These are phyloP conservation scores for Hansfordia pulvinata DNA, from an alignment of 2,329 filamentous ascomycete species.

Conservation along the genomic window DNA sequence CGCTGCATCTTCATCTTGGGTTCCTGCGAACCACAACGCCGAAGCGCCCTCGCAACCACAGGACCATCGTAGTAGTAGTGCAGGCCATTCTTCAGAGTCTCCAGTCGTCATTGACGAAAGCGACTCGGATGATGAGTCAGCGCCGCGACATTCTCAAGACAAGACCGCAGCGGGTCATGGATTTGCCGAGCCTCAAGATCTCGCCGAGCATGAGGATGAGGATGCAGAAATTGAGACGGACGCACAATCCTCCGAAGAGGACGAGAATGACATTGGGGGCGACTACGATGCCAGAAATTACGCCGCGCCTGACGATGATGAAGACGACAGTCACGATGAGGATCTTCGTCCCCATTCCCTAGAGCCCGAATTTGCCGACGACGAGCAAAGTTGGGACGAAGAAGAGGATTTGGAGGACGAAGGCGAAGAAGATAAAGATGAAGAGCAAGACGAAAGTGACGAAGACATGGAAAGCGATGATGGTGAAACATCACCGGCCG, in stretches of 20 bases:
- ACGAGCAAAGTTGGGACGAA: slow-evolving; percentile 1
- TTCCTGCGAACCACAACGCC: slow-evolving; percentile 11
- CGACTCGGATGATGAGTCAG: slow-evolving; percentile 11
- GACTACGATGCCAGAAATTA: slow-evolving; percentile 18
- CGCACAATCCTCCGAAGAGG: slow-evolving; percentile 6
- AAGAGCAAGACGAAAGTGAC: slow-evolving; percentile 7
- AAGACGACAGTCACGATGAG: slow-evolving; percentile 6
- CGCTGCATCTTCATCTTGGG: slow-evolving; percentile 9
- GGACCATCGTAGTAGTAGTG: slow-evolving; percentile 7
- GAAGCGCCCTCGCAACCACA: slow-evolving; percentile 4
- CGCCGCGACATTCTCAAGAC: neutral
- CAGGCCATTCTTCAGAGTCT: slow-evolving; percentile 11
- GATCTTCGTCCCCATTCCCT: neutral
- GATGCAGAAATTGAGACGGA: slow-evolving; percentile 11
- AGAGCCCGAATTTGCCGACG: neutral
- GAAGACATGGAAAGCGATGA: slow-evolving; percentile 9
- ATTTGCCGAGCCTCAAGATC: neutral
- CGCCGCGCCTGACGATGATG: slow-evolving; percentile 15
- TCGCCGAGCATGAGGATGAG: slow-evolving; percentile 11
- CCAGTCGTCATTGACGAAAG: slow-evolving; percentile 16
- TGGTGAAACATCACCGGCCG: slow-evolving; percentile 1
- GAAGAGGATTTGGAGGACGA: slow-evolving; percentile 2
- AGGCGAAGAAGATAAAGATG: slow-evolving; percentile 5
- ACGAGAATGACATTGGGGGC: slow-evolving; percentile 9
- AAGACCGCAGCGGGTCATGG: too few relatives aligned